Conservation (phyloP, 331 rosid genomes). For the Pyrus hybrid region DNA sequence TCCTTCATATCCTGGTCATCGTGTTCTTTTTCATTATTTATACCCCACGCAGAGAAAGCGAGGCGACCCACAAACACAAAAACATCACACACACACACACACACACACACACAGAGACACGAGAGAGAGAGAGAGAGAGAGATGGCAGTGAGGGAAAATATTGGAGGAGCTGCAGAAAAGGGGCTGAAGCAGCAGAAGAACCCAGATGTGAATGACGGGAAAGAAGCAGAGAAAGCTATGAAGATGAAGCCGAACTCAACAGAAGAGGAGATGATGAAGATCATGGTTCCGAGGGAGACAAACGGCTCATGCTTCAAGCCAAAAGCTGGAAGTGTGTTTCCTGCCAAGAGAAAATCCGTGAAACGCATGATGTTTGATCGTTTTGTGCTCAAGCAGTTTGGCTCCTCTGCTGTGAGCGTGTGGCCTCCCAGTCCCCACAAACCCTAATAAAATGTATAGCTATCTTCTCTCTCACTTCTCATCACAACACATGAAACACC, state of each 20-base stretch:
- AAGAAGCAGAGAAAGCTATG: no score
- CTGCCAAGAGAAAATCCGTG: conserved; percentile 7
- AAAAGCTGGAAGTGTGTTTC: conserved; percentile 11
- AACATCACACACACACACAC: no score
- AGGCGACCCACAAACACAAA: no score
- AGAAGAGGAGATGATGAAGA: neutral
- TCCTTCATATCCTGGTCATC: no score
- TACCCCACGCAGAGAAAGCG: no score
- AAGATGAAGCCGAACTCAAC: no score
- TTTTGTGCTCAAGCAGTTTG: neutral
- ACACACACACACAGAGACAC: no score
- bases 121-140: neutral
- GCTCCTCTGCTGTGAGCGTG: no score
- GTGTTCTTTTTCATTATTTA: no score
- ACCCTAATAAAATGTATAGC: neutral
- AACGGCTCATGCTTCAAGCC: neutral
- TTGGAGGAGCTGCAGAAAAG: neutral
- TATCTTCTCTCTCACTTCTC: no score
- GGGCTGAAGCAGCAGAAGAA: neutral
- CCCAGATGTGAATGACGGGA: neutral
- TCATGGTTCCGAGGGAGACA: neutral
- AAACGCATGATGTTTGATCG: conserved; percentile 12
- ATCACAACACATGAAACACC: no score
- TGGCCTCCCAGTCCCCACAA: neutral
- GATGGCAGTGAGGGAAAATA: neutral